Base-by-base conservation (phyloP, 2,329 filamentous ascomycete species). In the Ascochyta lentis region DNA sequence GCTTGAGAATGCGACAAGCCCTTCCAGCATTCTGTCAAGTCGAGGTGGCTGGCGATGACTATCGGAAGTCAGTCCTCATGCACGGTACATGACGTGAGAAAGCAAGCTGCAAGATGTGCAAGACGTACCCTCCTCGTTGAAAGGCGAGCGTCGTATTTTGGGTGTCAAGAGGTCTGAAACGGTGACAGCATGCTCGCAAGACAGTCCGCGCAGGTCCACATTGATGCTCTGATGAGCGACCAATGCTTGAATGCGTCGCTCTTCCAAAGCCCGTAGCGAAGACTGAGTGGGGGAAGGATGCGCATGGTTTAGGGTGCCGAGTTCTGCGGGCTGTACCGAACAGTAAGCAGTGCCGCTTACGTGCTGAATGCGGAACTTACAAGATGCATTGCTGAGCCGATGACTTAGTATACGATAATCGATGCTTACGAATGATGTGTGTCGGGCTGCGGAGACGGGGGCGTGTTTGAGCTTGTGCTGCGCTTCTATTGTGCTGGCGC, bases 1-100 rank as follows among this genome's bases (percentile, higher is more conserved):
- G 70, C 69, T 47, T 72, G 70, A 5, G 55, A 19, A 12, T 57
- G 47, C 3, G 67, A 68, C 3, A 77, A 44, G 5, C 66, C 64
- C 53, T 71, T 77, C 76, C 76, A 77, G 40, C 67, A 74, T 6
- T 70, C 67, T 3, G 72, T 57, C 5, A 71, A 57, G 47, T 77
- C 75, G 24, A 76, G 63, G 51, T 75, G 69, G 26, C 61, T 67
- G 43, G 70, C 49, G 4, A 50, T 49, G 43, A 50, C 50, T 46
- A 15, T 10, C n/a, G 24, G 49, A 33, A 59, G 60, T 45, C 16
- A 39, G 24, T 15, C 3, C 5, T 3, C 5, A 6, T 34, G 7
- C 16, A 16, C 24, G 12, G 16, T 27, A 13, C 13, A 5, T 12
- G 33, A 39, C 12, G 19, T 4, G 6, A 38, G 6, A 10, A 48